Base-by-base conservation (phyloP, 2,329 filamentous ascomycete species). In the Pyrenophora seminiperda region DNA sequence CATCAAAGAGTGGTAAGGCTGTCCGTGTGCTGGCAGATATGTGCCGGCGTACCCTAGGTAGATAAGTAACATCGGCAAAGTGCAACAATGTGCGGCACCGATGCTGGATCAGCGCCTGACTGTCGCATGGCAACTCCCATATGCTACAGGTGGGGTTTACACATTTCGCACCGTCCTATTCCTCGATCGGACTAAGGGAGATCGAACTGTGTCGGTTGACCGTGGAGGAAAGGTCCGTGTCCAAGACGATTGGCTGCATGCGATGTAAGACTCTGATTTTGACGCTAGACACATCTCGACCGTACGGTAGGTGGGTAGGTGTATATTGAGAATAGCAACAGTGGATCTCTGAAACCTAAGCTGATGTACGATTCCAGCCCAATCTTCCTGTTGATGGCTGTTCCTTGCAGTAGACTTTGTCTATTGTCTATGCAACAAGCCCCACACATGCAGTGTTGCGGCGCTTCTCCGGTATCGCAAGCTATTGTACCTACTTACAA, bases 231-330 rank as follows among this genome's bases (percentile, higher is more conserved):
- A 42, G 20, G 37, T 18, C 30, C 31, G 37, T 22, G 38, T 39
- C 18, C 22, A 29, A 18, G 6, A 32, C 27, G 11, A 51, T 51
- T 47, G 48, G 48, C 11, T 27, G 24, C 37, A 41, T 18, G 15
- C 43, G 43, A 51, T 31, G 48, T 37, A 41, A 36, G 18, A 14
- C n/a, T 47, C 29, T 38, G 43, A 41, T 40, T 10, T 27, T 13
- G 43, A 32, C 48, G 43, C 48, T 47, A 51, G 48, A 13, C 34
- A 29, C 15, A 47, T 51, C 48, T 51, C 43, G 48, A 51, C 32
- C 43, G 33, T n/a, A n/a, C 42, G 17, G 18, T 10, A 24, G 30
- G 14, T 22, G 14, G 31, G 20, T 40, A n/a, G 7, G 20, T n/a
- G n/a, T n/a, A 22, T 4, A 22, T 11, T 27, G 24, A 27, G 5